These are phyloP conservation scores for Solanum appendiculatum DNA, from an alignment of 257 asterid genomes.

Conservation along the genomic window DNA sequence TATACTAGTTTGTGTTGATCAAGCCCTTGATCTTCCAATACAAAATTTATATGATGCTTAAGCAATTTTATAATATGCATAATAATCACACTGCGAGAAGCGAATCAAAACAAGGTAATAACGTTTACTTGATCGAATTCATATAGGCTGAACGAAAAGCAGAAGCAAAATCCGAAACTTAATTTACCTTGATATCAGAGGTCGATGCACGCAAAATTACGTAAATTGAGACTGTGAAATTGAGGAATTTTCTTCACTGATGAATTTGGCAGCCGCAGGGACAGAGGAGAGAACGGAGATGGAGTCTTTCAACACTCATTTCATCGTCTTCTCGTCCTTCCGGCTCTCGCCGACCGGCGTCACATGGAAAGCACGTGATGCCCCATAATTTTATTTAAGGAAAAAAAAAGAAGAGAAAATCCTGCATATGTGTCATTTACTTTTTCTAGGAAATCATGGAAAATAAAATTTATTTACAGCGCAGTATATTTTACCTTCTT, in stretches of 20 bases:
- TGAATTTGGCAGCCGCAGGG: background rate
- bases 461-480: background rate
- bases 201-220: background rate
- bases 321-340: background rate
- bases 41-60: background rate
- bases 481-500: no score
- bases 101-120: background rate
- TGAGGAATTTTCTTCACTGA: background rate
- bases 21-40: background rate
- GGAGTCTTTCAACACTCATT: background rate
- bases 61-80: background rate
- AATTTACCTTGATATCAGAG: background rate
- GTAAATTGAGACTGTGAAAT: background rate
- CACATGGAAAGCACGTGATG: background rate
- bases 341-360: background rate
- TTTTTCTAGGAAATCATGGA: background rate
- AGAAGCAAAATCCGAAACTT: background rate
- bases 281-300: background rate
- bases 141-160: background rate
- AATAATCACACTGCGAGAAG: background rate
- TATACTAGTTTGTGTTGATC: background rate
- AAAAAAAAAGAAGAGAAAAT: no score
- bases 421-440: background rate
- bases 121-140: background rate
- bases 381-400: background rate